Conservation (phyloP, 2,329 filamentous ascomycete species). For the Venturia oleaginea region DNA sequence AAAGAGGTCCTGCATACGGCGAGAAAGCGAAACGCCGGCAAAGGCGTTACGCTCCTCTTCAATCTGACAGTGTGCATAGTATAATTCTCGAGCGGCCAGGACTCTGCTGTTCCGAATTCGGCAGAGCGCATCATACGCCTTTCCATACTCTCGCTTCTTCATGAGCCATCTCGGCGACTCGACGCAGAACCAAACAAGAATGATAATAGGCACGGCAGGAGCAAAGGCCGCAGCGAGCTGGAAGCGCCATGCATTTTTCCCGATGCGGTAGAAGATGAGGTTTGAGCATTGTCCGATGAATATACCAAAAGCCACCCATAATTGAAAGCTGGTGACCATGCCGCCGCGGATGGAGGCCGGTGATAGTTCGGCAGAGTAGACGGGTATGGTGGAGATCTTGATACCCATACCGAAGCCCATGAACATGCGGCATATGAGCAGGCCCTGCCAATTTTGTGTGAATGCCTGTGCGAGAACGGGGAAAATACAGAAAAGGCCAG, state of each 20-base stretch:
- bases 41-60: slow-evolving; percentile 17
- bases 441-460: not conserved
- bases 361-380: slow-evolving; percentile 7
- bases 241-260: slow-evolving; percentile 25
- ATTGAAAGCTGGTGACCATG: slow-evolving; percentile 76
- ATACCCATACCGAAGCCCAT: slow-evolving; percentile 1
- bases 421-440: slow-evolving; percentile 1
- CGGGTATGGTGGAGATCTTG: not conserved
- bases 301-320: slow-evolving; percentile 41
- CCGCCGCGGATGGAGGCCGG: slow-evolving; percentile 31
- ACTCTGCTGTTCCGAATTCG: slow-evolving; percentile 27
- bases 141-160: slow-evolving; percentile 24
- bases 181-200: slow-evolving; percentile 1
- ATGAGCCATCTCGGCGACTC: slow-evolving; percentile 26
- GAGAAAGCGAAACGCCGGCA: slow-evolving; percentile 15
- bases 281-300: slow-evolving; percentile 40
- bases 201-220: not conserved
- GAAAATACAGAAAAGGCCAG: not conserved
- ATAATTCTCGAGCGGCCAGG: slow-evolving; percentile 33
- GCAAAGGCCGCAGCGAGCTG: slow-evolving; percentile 18
- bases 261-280: slow-evolving; percentile 14
- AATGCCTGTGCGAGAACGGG: not conserved
- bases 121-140: slow-evolving; percentile 26
- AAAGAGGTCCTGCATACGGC: slow-evolving; percentile 19
- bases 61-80: slow-evolving; percentile 15